Evolutionary conservation across 805 yeast species (phyloP), one percentile per base, ranked within the genome.

Genomic region (Starmerella geochares): DNA sequence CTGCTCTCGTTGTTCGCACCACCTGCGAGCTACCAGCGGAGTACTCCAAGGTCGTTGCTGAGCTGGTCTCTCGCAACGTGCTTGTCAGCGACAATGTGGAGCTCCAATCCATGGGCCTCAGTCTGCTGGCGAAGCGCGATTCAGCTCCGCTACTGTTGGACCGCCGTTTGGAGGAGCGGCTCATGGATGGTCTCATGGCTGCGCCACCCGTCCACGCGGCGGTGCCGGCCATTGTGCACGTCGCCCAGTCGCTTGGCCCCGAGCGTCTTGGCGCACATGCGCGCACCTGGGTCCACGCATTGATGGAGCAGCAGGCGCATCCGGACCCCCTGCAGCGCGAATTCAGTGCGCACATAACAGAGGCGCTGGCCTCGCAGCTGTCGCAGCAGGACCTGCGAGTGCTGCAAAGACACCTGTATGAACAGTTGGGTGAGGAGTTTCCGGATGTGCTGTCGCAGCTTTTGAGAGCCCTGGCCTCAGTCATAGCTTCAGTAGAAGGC

Each of bases 391-490:
- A 40, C 41, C 76, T 56, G 62, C 69, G 11, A 83, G 95, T 62
- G 76, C 73, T 8, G 83, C 84, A 59, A 75, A 73, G 31, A 79
- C 74, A 11, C 66, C 84, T 92, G 29, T 86, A 83, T 63, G 99
- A 92, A 64, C 83, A 92, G 13, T 71, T 92, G 9, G 98, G 98
- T 17, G 99, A 92, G 62, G 90, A 83, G 5, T 86, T 80, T 56
- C 98, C 98, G 0, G 95, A 87, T 47, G 96, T 87, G 2, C 69
- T 92, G 41, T 96, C 95, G 0, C 83, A 96, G 0, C 75, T 90
- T 2, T 67, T 92, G 14, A 75, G 76, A 16, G 95, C 95, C 0
- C 65, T 90, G 58, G 66, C 74, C 47, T 68, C 78, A 11, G 80
- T 88, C 35, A 75, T 86, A 17, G 66, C 72, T 2, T 4, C 29